These are phyloP conservation scores for Apostasia ramifera DNA, from an alignment of 106 monocot species.

Conservation along the genomic window DNA sequence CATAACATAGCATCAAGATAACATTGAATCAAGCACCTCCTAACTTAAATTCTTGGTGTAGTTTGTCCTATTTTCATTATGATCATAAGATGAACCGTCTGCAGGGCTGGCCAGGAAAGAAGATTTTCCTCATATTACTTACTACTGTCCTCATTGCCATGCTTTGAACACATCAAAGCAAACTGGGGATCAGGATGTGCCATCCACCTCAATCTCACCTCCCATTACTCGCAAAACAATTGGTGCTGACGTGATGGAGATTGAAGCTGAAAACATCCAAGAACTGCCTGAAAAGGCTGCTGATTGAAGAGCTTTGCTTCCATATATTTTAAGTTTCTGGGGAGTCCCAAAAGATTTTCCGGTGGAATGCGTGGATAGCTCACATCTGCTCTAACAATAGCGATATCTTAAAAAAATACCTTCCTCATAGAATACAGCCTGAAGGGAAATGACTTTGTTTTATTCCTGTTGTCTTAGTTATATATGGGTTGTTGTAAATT, in stretches of 20 bases:
- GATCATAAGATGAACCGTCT: neutral
- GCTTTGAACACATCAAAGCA: slow-evolving; percentile 58
- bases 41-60: no score
- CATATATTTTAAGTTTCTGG: no score
- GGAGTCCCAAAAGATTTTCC: neutral
- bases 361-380: neutral
- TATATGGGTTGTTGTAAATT: neutral
- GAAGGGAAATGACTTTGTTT: neutral
- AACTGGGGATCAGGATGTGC: slow-evolving; percentile 10
- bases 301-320: neutral
- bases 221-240: neutral
- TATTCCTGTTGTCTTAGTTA: neutral
- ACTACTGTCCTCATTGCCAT: slow-evolving; percentile 87
- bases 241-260: neutral
- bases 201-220: neutral
- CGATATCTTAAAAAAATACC: no score
- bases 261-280: neutral
- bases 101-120: slow-evolving; percentile 85
- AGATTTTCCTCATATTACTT: slow-evolving; percentile 75
- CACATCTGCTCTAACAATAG: neutral
- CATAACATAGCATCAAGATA: no score
- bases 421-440: neutral
- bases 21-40: no score
- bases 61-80: no score
- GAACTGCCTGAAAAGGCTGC: slow-evolving; percentile 1